phyloP scores from a whole-genome alignment of 2,329 filamentous ascomycete species.

The Diaporthe amygdali region DNA sequence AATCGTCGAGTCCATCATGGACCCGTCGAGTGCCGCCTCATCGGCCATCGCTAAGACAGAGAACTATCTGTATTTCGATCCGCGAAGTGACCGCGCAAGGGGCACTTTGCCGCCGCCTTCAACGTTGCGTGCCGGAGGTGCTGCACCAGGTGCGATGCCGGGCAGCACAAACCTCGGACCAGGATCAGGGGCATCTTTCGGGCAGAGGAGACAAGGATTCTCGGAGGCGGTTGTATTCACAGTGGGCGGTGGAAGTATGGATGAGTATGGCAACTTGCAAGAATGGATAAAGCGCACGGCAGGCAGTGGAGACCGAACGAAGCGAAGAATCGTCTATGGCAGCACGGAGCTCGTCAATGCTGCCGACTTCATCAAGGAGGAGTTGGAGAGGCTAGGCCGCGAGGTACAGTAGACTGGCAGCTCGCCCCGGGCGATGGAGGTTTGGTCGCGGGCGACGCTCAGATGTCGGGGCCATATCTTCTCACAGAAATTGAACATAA shows the following conservation, averaged over 20 bases:
- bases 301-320: slow-evolving; percentile 61
- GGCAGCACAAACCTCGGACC: slow-evolving; percentile 50
- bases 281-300: slow-evolving; percentile 89
- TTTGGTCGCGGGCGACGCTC: background rate
- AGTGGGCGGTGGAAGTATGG: slow-evolving; percentile 95
- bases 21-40: slow-evolving; percentile 85
- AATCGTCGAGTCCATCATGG: slow-evolving; percentile 98
- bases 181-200: slow-evolving; percentile 84
- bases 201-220: slow-evolving; percentile 87
- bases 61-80: slow-evolving; percentile 96
- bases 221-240: slow-evolving; percentile 93
- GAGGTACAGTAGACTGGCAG: slow-evolving; percentile 47
- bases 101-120: slow-evolving; percentile 88
- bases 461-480: background rate
- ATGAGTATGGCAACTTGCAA: slow-evolving; percentile 96
- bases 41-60: slow-evolving; percentile 96
- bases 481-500: background rate
- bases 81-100: slow-evolving; percentile 87
- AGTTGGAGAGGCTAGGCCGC: slow-evolving; percentile 66
- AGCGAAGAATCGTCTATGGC: slow-evolving; percentile 89
- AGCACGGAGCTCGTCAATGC: slow-evolving; percentile 84
- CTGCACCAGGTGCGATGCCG: slow-evolving; percentile 39
- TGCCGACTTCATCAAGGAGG: slow-evolving; percentile 67
- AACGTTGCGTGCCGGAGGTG: slow-evolving; percentile 52
- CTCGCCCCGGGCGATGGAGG: background rate